Base-by-base conservation (phyloP, 2,329 filamentous ascomycete species). In the Cordyceps militaris region DNA sequence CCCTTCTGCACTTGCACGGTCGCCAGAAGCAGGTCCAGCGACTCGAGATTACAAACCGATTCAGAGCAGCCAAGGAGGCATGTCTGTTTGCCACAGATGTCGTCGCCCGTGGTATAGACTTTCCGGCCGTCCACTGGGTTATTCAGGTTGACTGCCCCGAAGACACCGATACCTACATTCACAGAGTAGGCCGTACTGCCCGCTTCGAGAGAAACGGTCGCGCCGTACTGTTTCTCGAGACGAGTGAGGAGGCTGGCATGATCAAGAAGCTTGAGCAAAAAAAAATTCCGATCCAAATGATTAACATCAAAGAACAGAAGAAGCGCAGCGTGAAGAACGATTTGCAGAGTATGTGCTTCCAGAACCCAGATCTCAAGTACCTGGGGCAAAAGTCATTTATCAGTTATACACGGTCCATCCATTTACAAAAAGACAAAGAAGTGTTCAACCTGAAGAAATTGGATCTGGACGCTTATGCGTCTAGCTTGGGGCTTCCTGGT, bases 111-210 rank as follows among this genome's bases (percentile, higher is more conserved):
- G 94, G 94, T 62, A 82, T 99, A 13, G 94, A 99, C 71, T 97
- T 99, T 68, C 94, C 94, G 0, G 87, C 91, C 3, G 94, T 99
- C 0, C 94, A 99, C 70, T 99, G 94, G 88, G 94, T 99, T 5
- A 91, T 99, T n/a, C 94, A 99, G 69, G 81, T 90, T n/a, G 94
- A 99, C 70, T 96, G 90, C 63, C 94, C 94, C 0, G 94, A 99
- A 71, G 93, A 99, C 70, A 88, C 89, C 4, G 94, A 97, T 67
- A 99, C 94, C 0, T 99, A 99, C 67, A 97, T 99, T 64, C 94
- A 99, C 73, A 85, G 94, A 59, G 93, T 97, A 4, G 94, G 94
- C 1, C 84, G 94, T 30, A 97, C 94, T 19, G 94, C 94, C n/a
- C 84, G 93, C 23, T 97, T 95, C 70, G 87, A 97, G 66, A 87